A percentile compares a stretch with the other conserved stretches of the same genome.
Conservation (phyloP, 371 early-diverging fungal species). For the Dinochytrium kinnereticum region DNA sequence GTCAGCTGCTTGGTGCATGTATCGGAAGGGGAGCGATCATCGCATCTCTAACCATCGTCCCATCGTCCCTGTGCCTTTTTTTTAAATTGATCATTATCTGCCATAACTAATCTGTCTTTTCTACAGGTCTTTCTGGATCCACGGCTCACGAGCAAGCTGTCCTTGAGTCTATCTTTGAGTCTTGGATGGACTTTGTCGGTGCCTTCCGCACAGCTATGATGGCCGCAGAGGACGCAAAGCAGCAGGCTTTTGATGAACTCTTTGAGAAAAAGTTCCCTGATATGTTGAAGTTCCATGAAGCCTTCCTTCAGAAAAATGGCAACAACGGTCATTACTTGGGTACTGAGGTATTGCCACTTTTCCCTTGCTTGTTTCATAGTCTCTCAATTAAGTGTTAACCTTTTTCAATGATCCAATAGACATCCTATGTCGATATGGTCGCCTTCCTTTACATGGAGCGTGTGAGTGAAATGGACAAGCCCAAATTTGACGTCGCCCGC, state of each 20-base stretch:
- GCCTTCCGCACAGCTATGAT: background rate
- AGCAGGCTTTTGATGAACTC: too few species aligned
- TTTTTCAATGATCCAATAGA: background rate
- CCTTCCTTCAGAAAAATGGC: constrained; percentile 2
- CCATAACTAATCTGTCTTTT: too few species aligned
- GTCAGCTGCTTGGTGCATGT: too few species aligned
- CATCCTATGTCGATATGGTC: background rate
- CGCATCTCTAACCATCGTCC: too few species aligned
- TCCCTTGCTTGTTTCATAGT: background rate
- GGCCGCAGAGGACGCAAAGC: too few species aligned
- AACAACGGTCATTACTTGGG: background rate
- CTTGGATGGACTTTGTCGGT: background rate
- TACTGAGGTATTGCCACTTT: background rate
- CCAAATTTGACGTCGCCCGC: background rate
- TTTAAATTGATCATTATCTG: too few species aligned
- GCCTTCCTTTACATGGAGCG: background rate
- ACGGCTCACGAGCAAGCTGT: background rate
- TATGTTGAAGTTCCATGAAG: background rate
- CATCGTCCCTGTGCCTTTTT: too few species aligned
- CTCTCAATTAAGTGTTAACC: background rate
- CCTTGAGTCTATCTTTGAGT: constrained; percentile 10
- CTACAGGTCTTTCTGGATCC: background rate
- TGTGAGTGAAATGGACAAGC: background rate
- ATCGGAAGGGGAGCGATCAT: too few species aligned
- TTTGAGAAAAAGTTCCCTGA: too few species aligned